Conservation (phyloP, 768 basidiomycete genomes). For the Sistotremastrum suecicum region DNA sequence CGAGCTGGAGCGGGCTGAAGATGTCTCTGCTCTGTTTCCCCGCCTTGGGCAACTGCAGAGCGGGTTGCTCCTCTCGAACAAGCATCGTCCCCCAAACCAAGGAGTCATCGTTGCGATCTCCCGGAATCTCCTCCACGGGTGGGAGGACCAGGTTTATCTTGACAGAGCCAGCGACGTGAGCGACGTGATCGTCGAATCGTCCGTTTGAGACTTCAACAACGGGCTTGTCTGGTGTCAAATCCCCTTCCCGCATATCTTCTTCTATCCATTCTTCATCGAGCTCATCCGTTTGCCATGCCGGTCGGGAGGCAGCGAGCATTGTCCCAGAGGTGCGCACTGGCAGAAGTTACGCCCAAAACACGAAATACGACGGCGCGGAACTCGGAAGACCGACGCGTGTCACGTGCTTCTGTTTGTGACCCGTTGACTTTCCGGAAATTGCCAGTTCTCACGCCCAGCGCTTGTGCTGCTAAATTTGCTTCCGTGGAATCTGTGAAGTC, state of each 20-base stretch:
- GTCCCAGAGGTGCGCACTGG: neutral
- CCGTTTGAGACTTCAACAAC: neutral
- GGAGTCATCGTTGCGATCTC: conserved; percentile 15
- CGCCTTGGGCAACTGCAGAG: conserved; percentile 13
- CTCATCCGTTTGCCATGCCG: conserved; percentile 82
- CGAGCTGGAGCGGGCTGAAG: conserved; percentile 77
- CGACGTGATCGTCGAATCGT: conserved; percentile 12
- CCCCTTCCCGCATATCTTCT: conserved; percentile 24
- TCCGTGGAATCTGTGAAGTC: too few species aligned
- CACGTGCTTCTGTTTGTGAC: too few species aligned
- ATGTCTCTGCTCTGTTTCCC: conserved; percentile 43
- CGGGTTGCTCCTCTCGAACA: conserved; percentile 52
- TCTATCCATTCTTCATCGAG: conserved; percentile 89
- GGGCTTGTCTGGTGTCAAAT: conserved; percentile 12
- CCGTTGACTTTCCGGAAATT: too few species aligned
- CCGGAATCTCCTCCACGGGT: conserved; percentile 19
- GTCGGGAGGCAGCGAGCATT: conserved; percentile 16
- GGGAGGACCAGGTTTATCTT: conserved; percentile 29
- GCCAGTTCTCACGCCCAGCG: too few species aligned
- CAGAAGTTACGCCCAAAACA: too few species aligned
- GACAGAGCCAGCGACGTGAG: conserved; percentile 22
- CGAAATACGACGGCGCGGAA: too few species aligned
- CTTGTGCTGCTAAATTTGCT: too few species aligned
- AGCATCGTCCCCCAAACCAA: conserved; percentile 54
- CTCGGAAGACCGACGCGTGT: too few species aligned